Percentiles rank a stretch among this genome's conserved stretches.
phyloP scores from a whole-genome alignment of 805 yeast species.

The Saccharomyces eubayanus region DNA sequence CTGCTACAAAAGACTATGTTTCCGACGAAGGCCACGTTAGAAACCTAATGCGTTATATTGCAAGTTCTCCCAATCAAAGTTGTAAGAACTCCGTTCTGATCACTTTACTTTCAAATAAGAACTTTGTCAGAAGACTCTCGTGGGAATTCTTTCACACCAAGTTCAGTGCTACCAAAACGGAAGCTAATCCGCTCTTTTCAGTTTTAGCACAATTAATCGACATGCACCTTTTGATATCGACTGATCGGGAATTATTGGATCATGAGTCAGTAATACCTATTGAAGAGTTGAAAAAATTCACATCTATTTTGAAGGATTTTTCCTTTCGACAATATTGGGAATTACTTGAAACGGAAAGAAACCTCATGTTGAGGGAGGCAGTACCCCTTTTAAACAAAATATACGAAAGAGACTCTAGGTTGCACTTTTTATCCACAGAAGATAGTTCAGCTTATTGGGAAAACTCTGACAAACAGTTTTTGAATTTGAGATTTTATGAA shows the following conservation, averaged over 20 bases:
- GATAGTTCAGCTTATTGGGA: conserved; percentile 17
- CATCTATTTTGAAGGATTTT: conserved; percentile 14
- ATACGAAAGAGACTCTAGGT: conserved; percentile 26
- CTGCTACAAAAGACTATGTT: background rate
- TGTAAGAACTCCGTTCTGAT: background rate
- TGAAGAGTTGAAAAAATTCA: conserved; percentile 9
- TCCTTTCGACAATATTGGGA: conserved; percentile 21
- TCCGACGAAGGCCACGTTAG: background rate
- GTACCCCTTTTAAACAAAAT: conserved; percentile 19
- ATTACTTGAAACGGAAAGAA: background rate
- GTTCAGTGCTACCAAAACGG: background rate
- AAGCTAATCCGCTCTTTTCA: conserved; percentile 4
- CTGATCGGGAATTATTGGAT: conserved; percentile 23
- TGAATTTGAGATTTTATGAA: background rate
- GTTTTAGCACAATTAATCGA: conserved; percentile 17
- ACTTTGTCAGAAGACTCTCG: background rate
- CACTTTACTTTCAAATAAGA: background rate
- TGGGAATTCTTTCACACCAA: background rate
- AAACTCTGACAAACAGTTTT: background rate
- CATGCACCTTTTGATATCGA: conserved; percentile 20
- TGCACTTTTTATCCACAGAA: conserved; percentile 16
- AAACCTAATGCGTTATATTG: background rate
- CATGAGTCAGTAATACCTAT: conserved; percentile 12
- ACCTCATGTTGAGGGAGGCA: conserved; percentile 6
- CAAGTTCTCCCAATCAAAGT: background rate